Evolutionary conservation across 352 stramenopile species (phyloP).

Genomic region (Phytopythium mirpurense): DNA sequence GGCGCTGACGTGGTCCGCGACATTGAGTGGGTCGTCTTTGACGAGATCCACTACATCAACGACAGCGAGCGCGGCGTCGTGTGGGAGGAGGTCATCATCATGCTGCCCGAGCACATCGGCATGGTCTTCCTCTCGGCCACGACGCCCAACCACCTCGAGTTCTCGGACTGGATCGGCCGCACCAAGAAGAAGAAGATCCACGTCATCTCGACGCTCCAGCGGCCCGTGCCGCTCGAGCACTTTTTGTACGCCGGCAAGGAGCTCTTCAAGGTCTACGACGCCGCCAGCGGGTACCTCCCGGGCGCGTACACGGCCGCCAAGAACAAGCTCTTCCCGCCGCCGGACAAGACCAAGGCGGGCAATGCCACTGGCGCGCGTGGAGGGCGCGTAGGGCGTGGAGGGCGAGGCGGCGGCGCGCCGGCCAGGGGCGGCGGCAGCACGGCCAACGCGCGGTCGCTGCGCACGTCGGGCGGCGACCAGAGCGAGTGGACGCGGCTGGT

Average conservation of each 20-base stretch:
- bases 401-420: conserved; percentile 20
- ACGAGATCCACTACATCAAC: conserved; percentile 99
- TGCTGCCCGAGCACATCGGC: conserved; percentile 97
- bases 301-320: conserved; percentile 92
- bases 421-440: conserved; percentile 31
- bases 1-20: conserved; percentile 97
- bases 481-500: conserved; percentile 97
- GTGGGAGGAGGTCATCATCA: conserved; percentile 99
- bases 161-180: conserved; percentile 97
- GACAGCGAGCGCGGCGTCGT: conserved; percentile 98
- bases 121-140: conserved; percentile 99
- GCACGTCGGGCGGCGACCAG: conserved; percentile 56
- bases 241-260: conserved; percentile 97
- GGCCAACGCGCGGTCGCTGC: conserved; percentile 41
- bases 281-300: conserved; percentile 95
- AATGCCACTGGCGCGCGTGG: conserved; percentile 14
- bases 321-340: conserved; percentile 53
- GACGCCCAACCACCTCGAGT: conserved; percentile 97
- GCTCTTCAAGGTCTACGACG: conserved; percentile 83
- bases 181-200: conserved; percentile 99
- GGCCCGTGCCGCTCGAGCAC: conserved; percentile 97
- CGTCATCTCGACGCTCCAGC: conserved; percentile 99
- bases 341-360: conserved; percentile 39
- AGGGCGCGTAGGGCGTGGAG: conserved; percentile 18
- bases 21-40: conserved; percentile 99